These are phyloP conservation scores for Paecilomyces fulvus DNA, from an alignment of 2,329 filamentous ascomycete genomes.

Conservation along the genomic window DNA sequence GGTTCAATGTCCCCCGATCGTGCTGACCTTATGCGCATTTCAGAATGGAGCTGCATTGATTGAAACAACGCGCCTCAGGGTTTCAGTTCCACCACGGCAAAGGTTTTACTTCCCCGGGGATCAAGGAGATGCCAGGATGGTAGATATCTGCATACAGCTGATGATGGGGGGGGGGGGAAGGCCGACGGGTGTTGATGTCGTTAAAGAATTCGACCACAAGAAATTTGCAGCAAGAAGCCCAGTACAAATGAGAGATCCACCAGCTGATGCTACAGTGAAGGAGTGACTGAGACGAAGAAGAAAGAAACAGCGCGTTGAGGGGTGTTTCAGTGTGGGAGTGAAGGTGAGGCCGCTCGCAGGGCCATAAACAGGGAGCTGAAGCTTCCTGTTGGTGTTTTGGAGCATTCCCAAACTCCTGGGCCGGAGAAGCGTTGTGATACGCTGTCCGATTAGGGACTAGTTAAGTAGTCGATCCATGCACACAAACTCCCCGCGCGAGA, in stretches of 20 bases:
- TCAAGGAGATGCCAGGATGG: background rate
- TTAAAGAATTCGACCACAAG: background rate
- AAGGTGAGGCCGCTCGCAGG: background rate
- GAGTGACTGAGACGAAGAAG: slow-evolving; percentile 7
- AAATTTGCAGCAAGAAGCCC: background rate
- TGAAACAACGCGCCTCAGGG: background rate
- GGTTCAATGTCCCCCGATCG: slow-evolving; percentile 19
- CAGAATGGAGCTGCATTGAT: slow-evolving; percentile 21
- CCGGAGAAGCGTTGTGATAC: background rate
- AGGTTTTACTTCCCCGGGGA: background rate
- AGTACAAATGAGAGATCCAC: background rate
- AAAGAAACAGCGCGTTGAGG: background rate
- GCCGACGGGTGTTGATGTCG: background rate
- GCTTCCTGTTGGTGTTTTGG: background rate
- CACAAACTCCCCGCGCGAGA: slow-evolving; percentile 1
- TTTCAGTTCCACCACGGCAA: background rate
- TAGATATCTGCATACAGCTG: background rate
- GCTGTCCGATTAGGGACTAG: background rate
- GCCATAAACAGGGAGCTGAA: background rate
- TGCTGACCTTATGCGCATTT: slow-evolving; percentile 17
- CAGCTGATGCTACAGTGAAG: slow-evolving; percentile 1
- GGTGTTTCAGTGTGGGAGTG: background rate
- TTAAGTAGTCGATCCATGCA: background rate
- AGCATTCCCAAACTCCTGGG: slow-evolving; percentile 1
- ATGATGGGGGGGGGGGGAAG: background rate